Evolutionary conservation across 129 eudicot species (phyloP), one percentile per base, ranked within the genome.

Genomic region (Cynara cardunculus): DNA sequence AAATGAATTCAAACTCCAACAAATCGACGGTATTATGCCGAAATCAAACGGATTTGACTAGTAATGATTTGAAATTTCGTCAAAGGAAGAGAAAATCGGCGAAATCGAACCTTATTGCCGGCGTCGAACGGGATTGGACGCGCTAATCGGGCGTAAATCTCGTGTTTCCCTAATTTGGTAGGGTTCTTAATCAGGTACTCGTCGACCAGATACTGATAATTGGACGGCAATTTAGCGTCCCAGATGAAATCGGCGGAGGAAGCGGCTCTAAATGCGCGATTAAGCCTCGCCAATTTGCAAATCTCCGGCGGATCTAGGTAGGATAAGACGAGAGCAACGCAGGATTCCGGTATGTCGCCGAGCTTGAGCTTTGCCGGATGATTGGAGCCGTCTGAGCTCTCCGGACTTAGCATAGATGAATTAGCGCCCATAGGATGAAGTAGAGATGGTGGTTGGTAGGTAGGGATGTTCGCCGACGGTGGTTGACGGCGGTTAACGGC

Each of bases 171-270:
- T 34, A 76, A 64, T 0, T 31, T 72, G 13, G 0, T 22, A 71
- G 69, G 44, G 37, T 78, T 78, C 11, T 67, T 77, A 24, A 64
- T 30, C 0, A 88, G 66, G 56, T 88, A 78, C 8, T 85, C 73
- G 8, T 80, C 79, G 26, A 94, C 73, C 37, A 94, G 69, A 82
- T 82, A 82, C n/a, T 46, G 68, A 44, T 90, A 90, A 34, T 85
- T 91, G 1, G 86, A 25, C 7, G 98, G 98, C 76, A 94, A 70
- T 78, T 94, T 94, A 21, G 84, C 76, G 49, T 87, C 92, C 98
- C 97, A 94, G 1, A 94, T 90, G 68, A 94, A 94, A 85, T 94
- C 95, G 4, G 97, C 90, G 1, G 96, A 84, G 0, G 98, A 89
- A 34, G 96, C 98, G 0, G 87, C 91, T 37, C 97, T 64, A 25